Conservation (phyloP, 768 basidiomycete genomes). For the Leccinum variicolor region DNA sequence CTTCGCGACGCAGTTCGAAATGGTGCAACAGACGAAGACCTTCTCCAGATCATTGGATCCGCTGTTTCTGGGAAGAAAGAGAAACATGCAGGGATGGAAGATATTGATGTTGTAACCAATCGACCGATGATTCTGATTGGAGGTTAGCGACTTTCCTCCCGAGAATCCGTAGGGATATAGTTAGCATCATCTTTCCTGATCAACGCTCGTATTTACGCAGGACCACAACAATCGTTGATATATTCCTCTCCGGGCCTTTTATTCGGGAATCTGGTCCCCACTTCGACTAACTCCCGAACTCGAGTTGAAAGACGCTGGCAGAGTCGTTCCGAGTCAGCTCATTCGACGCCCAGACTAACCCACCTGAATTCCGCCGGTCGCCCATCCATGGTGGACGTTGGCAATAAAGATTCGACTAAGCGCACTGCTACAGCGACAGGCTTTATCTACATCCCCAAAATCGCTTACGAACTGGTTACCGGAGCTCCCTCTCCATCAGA, state of each 20-base stretch:
- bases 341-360: conserved; percentile 40
- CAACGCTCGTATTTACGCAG: conserved; percentile 21
- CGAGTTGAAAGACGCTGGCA: conserved; percentile 23
- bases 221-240: conserved; percentile 6
- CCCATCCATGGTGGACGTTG: conserved; percentile 83
- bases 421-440: conserved; percentile 77
- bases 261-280: not conserved
- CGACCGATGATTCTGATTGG: conserved; percentile 92
- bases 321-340: conserved; percentile 8
- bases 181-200: conserved; percentile 23
- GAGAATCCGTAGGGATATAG: conserved; percentile 15
- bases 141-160: conserved; percentile 63
- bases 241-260: not conserved
- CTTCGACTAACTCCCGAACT: not conserved
- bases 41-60: conserved; percentile 57
- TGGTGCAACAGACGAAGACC: conserved; percentile 59
- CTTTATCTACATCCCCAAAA: conserved; percentile 59
- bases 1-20: conserved; percentile 70
- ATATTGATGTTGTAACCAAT: conserved; percentile 72
- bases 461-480: conserved; percentile 65
- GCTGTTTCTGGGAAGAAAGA: conserved; percentile 72
- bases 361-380: conserved; percentile 72
- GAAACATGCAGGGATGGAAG: conserved; percentile 83
- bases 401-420: conserved; percentile 54
- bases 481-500: conserved; percentile 11